Percentiles rank a stretch among this genome's conserved stretches.
phyloP scores from a whole-genome alignment of 768 basidiomycete species.

The Hysterangium stoloniferum region DNA sequence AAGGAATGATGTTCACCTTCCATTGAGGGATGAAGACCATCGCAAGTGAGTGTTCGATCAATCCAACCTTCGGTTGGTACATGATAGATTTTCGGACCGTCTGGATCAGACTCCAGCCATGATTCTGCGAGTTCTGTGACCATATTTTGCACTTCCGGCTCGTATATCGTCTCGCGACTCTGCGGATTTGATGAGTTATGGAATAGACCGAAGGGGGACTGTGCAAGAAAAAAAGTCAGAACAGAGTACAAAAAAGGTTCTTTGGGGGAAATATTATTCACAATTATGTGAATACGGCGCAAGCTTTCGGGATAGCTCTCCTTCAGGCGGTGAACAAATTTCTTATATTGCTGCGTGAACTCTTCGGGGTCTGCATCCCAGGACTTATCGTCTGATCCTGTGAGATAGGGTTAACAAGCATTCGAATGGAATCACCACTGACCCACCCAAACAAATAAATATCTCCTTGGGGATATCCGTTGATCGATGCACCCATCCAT shows the following conservation, averaged over 20 bases:
- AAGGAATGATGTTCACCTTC: background rate
- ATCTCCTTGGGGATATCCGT: conserved; percentile 2
- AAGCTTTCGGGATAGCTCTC: background rate
- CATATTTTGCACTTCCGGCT: conserved; percentile 5
- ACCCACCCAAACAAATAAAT: conserved; percentile 4
- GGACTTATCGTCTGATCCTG: conserved; percentile 1
- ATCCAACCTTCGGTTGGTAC: conserved; percentile 6
- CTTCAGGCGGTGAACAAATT: conserved; percentile 2
- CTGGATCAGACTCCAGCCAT: conserved; percentile 1
- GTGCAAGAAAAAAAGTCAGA: background rate
- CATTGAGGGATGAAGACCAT: conserved; percentile 5
- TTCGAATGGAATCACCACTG: background rate
- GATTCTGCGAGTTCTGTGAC: background rate
- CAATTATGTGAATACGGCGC: conserved; percentile 5
- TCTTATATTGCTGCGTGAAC: conserved; percentile 2
- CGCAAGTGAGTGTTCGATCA: conserved; percentile 7
- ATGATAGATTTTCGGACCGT: conserved; percentile 1
- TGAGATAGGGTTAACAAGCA: background rate
- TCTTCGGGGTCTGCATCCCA: conserved; percentile 3
- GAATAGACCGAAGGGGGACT: conserved; percentile 8
- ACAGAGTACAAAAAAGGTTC: background rate
- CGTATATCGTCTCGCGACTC: background rate
- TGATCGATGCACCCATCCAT: conserved; percentile 4
- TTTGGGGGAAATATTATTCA: background rate
- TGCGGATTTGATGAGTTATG: background rate